A percentile compares a stretch with the other conserved stretches of the same genome.
Evolutionary conservation across 805 yeast genomes (phyloP).

Genomic region (Yarrowia alimentaria): DNA sequence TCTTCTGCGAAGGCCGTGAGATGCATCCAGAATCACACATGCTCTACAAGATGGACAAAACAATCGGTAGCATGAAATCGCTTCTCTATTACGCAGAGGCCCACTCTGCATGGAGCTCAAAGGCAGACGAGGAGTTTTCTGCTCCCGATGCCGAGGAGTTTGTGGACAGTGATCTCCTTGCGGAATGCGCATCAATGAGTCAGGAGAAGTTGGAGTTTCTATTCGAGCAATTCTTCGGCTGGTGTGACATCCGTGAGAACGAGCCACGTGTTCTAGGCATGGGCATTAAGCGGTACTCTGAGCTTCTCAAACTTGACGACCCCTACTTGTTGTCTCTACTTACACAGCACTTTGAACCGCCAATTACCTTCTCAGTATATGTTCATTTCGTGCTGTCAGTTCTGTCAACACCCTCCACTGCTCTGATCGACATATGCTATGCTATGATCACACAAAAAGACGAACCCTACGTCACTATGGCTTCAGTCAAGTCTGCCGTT

Average conservation of each 20-base stretch:
- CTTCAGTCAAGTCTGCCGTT: conserved; percentile 15
- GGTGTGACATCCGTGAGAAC: conserved; percentile 16
- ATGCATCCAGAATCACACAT: conserved; percentile 33
- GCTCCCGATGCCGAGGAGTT: conserved; percentile 12
- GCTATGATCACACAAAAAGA: conserved; percentile 22
- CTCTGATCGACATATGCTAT: conserved; percentile 16
- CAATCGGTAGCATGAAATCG: conserved; percentile 18
- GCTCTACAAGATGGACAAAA: conserved; percentile 33
- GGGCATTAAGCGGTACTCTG: conserved; percentile 6
- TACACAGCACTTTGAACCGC: conserved; percentile 4
- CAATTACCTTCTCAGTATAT: conserved; percentile 2
- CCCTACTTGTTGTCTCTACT: conserved; percentile 6
- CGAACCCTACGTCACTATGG: conserved; percentile 21
- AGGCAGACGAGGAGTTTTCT: conserved; percentile 3
- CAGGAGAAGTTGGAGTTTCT: conserved; percentile 12
- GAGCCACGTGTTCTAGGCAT: neutral
- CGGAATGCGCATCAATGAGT: conserved; percentile 2
- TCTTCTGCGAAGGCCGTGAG: conserved; percentile 40
- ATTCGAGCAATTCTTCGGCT: conserved; percentile 21
- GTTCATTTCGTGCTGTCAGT: conserved; percentile 4
- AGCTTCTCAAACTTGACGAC: conserved; percentile 18
- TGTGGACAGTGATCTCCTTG: conserved; percentile 6
- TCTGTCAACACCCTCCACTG: conserved; percentile 1
- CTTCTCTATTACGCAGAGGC: conserved; percentile 15
- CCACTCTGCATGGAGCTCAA: conserved; percentile 13